Percentiles rank a stretch among this genome's conserved stretches.
These are phyloP conservation scores for Aspergillus affinis DNA, from an alignment of 495 filamentous ascomycete genomes.

Conservation along the genomic window DNA sequence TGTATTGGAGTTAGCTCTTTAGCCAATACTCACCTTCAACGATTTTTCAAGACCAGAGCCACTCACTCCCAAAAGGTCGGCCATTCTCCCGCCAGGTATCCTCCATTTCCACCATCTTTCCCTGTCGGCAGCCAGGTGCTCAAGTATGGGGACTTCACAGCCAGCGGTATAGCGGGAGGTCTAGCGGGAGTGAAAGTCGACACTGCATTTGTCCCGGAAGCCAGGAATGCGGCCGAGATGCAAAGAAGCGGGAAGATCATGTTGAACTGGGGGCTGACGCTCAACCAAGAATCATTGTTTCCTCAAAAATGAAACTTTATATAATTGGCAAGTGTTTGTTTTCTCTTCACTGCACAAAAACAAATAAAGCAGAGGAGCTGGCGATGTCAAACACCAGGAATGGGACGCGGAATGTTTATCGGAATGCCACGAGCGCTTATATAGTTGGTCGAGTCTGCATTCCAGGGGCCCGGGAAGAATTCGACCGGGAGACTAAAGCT, in stretches of 20 bases:
- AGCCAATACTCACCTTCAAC: neutral
- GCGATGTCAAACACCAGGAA: neutral
- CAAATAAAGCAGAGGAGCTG: neutral
- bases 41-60: neutral
- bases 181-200: conserved; percentile 56
- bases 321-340: conserved; percentile 9
- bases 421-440: conserved; percentile 38
- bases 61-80: conserved; percentile 56
- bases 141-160: conserved; percentile 58
- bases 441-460: conserved; percentile 27
- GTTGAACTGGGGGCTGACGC: conserved; percentile 15
- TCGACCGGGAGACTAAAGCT: conserved; percentile 9
- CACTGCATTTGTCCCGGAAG: conserved; percentile 26
- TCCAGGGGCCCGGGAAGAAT: conserved; percentile 14
- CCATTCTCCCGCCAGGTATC: conserved; percentile 59
- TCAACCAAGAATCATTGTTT: conserved; percentile 26
- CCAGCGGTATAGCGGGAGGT: conserved; percentile 55
- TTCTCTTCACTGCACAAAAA: neutral
- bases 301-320: conserved; percentile 7
- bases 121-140: conserved; percentile 56
- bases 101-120: conserved; percentile 54
- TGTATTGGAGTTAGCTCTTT: conserved; percentile 18
- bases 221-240: conserved; percentile 27
- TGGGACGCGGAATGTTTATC: conserved; percentile 30
- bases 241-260: conserved; percentile 32